phyloP scores from a whole-genome alignment of 768 basidiomycete genomes.

The Russula dissimulans region DNA sequence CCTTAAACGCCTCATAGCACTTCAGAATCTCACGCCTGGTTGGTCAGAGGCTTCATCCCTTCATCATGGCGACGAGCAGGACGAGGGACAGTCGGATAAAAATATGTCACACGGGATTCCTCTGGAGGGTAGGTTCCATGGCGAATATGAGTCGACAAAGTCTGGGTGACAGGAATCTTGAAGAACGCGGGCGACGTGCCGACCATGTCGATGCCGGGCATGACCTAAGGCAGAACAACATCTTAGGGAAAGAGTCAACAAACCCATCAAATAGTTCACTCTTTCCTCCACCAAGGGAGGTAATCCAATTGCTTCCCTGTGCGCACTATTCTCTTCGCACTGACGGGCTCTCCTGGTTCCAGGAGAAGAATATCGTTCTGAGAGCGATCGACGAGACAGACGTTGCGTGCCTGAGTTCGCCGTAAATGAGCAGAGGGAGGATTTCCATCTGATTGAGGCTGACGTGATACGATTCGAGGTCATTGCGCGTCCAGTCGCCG shows the following conservation, averaged over 20 bases:
- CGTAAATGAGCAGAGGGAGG: background rate
- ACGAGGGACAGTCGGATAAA: slow-evolving; percentile 13
- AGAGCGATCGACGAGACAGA: background rate
- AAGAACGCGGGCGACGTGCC: background rate
- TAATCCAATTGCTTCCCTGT: background rate
- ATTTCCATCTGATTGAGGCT: no score
- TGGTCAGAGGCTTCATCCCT: slow-evolving; percentile 20
- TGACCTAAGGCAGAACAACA: background rate
- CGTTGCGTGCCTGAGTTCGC: background rate
- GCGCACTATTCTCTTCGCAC: background rate
- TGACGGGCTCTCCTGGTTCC: background rate
- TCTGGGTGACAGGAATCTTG: background rate
- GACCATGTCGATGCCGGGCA: background rate
- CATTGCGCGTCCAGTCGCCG: no score
- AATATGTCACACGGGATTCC: background rate
- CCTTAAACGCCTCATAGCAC: slow-evolving; percentile 21
- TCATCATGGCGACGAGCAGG: slow-evolving; percentile 8
- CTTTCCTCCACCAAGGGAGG: background rate
- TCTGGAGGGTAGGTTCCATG: background rate
- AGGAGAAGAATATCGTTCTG: slow-evolving; percentile 2
- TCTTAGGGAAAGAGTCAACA: background rate
- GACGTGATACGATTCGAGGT: no score
- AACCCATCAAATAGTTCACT: background rate
- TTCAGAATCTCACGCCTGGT: slow-evolving; percentile 3
- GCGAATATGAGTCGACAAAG: background rate